Evolutionary conservation across 2,329 filamentous ascomycete species (phyloP).

Genomic region (Neonectria sp.): DNA sequence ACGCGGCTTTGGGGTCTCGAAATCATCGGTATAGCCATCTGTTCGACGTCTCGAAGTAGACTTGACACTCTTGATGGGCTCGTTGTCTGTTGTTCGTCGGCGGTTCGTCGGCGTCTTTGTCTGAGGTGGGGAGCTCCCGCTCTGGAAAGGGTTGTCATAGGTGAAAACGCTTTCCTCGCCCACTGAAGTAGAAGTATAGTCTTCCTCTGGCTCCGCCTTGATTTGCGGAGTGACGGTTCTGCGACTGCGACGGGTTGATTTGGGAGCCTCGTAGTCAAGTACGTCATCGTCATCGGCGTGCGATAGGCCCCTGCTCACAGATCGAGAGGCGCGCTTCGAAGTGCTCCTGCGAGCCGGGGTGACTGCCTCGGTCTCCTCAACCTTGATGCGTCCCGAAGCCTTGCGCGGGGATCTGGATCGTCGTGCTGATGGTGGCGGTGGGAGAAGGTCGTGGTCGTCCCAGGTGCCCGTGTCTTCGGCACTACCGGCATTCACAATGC

Average conservation of each 20-base stretch:
- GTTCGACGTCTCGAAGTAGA: slow-evolving; percentile 61
- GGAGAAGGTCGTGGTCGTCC: slow-evolving; percentile 71
- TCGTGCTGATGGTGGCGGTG: slow-evolving; percentile 64
- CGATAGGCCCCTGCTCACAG: slow-evolving; percentile 68
- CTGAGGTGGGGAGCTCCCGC: slow-evolving; percentile 76
- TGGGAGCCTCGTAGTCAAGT: slow-evolving; percentile 52
- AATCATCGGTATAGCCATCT: slow-evolving; percentile 50
- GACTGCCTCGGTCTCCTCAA: slow-evolving; percentile 64
- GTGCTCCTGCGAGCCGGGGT: slow-evolving; percentile 60
- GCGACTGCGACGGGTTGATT: slow-evolving; percentile 65
- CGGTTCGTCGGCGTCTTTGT: slow-evolving; percentile 65
- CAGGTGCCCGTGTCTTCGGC: slow-evolving; percentile 76
- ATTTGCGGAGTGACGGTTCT: slow-evolving; percentile 68
- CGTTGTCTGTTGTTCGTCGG: slow-evolving; percentile 63
- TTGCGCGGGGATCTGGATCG: slow-evolving; percentile 71
- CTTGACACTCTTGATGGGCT: slow-evolving; percentile 59
- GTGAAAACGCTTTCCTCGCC: slow-evolving; percentile 80
- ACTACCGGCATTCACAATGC: slow-evolving; percentile 80
- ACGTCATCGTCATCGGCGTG: slow-evolving; percentile 65
- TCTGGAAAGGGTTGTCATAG: slow-evolving; percentile 94
- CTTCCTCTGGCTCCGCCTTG: slow-evolving; percentile 67
- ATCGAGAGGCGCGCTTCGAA: slow-evolving; percentile 69
- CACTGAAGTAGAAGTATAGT: slow-evolving; percentile 43
- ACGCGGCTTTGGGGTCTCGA: slow-evolving; percentile 61
- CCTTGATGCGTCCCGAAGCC: slow-evolving; percentile 66